Evolutionary conservation across 495 filamentous ascomycete genomes (phyloP).

Genomic region (Durotheca rogersii): DNA sequence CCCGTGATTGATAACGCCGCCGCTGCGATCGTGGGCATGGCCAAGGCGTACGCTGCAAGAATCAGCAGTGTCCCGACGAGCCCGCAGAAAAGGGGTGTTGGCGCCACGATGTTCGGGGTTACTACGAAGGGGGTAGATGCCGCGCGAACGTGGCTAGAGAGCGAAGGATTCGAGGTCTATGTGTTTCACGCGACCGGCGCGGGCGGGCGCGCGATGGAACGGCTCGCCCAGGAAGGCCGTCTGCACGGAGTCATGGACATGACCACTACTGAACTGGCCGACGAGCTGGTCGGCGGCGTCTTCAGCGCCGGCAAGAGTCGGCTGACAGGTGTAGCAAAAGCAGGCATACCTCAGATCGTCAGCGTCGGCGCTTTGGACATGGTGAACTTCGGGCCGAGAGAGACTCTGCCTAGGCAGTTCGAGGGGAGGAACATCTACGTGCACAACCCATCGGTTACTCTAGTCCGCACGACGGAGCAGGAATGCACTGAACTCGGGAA

Average conservation of each 20-base stretch:
- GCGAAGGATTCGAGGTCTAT: slow-evolving; percentile 53
- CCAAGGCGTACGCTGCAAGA: slow-evolving; percentile 42
- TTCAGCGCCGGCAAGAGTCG: slow-evolving; percentile 57
- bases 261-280: slow-evolving; percentile 67
- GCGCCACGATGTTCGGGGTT: slow-evolving; percentile 73
- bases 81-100: slow-evolving; percentile 48
- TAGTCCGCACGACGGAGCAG: slow-evolving; percentile 58
- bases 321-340: slow-evolving; percentile 53
- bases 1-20: slow-evolving; percentile 62
- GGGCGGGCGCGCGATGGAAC: slow-evolving; percentile 67
- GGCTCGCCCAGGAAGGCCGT: slow-evolving; percentile 52
- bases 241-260: slow-evolving; percentile 66
- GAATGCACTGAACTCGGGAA: slow-evolving; percentile 56
- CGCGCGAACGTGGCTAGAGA: slow-evolving; percentile 49
- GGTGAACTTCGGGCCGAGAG: slow-evolving; percentile 62
- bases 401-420: slow-evolving; percentile 55
- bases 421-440: slow-evolving; percentile 51
- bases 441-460: slow-evolving; percentile 65
- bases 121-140: slow-evolving; percentile 62
- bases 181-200: slow-evolving; percentile 70
- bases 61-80: not conserved
- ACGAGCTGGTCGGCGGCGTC: slow-evolving; percentile 61
- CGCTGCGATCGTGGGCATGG: slow-evolving; percentile 58
- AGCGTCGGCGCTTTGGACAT: slow-evolving; percentile 68
- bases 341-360: slow-evolving; percentile 61